Evolutionary conservation across 371 early-diverging fungal species (phyloP), one percentile per base, ranked within the genome.

Genomic region (Mortierella sp.): DNA sequence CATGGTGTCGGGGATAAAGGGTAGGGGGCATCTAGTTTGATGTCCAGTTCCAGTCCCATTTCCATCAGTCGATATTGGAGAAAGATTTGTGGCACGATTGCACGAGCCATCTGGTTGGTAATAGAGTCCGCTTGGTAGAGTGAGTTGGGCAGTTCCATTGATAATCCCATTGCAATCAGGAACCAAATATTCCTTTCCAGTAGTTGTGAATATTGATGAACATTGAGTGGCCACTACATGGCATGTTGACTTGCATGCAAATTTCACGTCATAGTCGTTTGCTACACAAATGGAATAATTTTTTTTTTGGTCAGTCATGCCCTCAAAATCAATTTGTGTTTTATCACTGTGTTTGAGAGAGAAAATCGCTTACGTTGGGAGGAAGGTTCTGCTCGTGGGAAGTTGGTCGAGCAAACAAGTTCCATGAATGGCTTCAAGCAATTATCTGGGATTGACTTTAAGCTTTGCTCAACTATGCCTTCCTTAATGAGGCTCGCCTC

Each of bases 211-310:
- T 32, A 72, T 32, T 23, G 58, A 22, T 4, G 69, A 51, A 68
- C 91, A 90, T 22, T 70, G 49, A 2, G 68, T 31, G 6, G 64
- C 51, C 0, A 76, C 85, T 17, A 67, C 72, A 10, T 85, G 57
- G 63, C 91, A 90, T n/a, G 87, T 83, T 10, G 87, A 85, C 28
- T 69, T 59, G 68, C 91, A 90, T 7, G 87, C 85, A 62, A 85
- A 85, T 42, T 64, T 43, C 8, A 82, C 70, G 28, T 70, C 64
- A 40, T 23, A 73, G n/a, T 6, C 22, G 37, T 66, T 72, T 12
- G 56, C 77, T 77, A 55, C 8, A 13, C 13, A 13, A 37, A 37
- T 10, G 8, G 40, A 8, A 37, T 10, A 8, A 8, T 10, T 4
- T 37, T 4, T 37, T 5, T 1, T 37, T 5, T 10, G 40, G 8